Base-by-base conservation (phyloP, 2,329 filamentous ascomycete genomes). In the Penicillium sp. region DNA sequence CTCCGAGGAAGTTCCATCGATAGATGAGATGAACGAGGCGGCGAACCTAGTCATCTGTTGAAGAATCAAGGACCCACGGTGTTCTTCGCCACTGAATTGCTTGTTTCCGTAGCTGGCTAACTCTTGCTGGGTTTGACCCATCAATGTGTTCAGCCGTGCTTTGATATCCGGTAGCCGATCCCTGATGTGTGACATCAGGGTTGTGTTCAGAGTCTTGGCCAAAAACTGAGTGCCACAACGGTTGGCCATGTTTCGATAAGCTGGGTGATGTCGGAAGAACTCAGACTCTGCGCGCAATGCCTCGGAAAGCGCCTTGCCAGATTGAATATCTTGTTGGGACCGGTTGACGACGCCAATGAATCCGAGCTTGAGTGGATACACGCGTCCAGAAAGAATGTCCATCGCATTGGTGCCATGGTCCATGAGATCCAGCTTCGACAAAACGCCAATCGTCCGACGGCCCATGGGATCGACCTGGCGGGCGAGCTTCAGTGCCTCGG, bases 91-190 rank as follows among this genome's bases (percentile, higher is more conserved):
- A 56, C 88, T 95, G 68, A 99, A 99, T 62, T 95, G 88, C 76
- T 93, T 95, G 68, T 97, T 95, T 31, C 93, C 93, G 67, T 99
- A 99, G 71, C 92, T 95, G 36, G 93, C 93, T 49, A 99, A 80
- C 71, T 99, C 93, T 75, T 99, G 93, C 68, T 99, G 93, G 41
- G 93, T 97, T 72, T 99, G 93, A n/a, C 93, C 93, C 93, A 99
- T 99, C 43, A 99, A 77, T 0, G 93, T 99, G 72, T 99, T 99
- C 54, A 99, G 79, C 47, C 93, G 86, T 41, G 93, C 93, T 74
- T 99, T 99, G 77, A 99, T 99, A 70, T 99, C 93, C 27, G 93
- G 93, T 62, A 99, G 76, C 39, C 93, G 84, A 68, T 99, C 93
- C 53, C 93, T 87, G 66, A 99, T 99, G 66, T 99, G 93, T 18